Base-by-base conservation (phyloP, 2,329 filamentous ascomycete species). In the Pseudogymnoascus pannorum region DNA sequence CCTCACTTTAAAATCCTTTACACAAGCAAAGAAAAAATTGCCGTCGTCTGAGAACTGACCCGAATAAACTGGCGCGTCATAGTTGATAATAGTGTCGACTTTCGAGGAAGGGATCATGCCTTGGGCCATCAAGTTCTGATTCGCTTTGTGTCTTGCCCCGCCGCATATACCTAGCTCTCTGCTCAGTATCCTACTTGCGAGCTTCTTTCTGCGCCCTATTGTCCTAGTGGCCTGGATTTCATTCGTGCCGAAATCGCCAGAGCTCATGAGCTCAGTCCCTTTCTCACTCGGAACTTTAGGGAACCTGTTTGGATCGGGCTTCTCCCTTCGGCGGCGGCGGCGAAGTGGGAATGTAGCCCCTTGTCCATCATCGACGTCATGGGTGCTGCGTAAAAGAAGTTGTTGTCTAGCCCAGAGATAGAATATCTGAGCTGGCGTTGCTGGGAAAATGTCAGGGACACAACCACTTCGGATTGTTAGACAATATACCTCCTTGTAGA, bases 11-110 rank as follows among this genome's bases (percentile, higher is more conserved):
- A 96, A 96, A 74, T 97, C 92, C 74, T 97, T 91, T 8, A 88
- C 89, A 70, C 89, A 94, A 5, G 88, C 87, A 72, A 93, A 97
- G 77, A 97, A 97, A 77, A 97, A 97, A 74, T 96, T 96, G 24
- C 94, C 94, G 68, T 99, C 94, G 66, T 95, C 90, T 0, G 91
- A 96, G 72, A 97, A 99, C 72, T 97, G 93, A 1, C 94, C 94
- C 2, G 91, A 96, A 71, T 97, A 97, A 60, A 94, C 92, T 40
- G 91, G 86, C 4, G 87, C 82, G 61, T 92, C 85, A 71, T 92
- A 95, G 69, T 96, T 89, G 64, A 97, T 87, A 64, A 96, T 89
- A 69, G 89, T 89, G 71, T 97, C 93, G 0, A 91, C 87, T 22
- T 83, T 82, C 0, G 86, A 88, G 2, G 83, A 82, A 0, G 94